A percentile compares a stretch with the other conserved stretches of the same genome.
phyloP scores from a whole-genome alignment of 2,329 filamentous ascomycete genomes.

The Raffaelea deltoideospora region DNA sequence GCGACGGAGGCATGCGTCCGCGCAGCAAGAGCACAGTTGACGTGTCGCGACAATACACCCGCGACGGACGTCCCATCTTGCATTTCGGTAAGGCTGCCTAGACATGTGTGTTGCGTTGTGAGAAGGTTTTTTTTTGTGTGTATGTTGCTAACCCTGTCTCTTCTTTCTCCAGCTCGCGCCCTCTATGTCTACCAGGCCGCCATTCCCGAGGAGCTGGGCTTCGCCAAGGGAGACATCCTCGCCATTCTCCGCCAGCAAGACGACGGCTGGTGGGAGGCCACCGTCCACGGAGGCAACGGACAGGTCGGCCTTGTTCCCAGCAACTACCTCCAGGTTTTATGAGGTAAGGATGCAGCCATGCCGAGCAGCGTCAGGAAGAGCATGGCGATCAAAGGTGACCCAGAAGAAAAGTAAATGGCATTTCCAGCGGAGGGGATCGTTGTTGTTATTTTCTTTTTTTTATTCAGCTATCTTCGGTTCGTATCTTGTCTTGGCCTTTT shows the following conservation, averaged over 20 bases:
- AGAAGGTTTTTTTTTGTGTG: too few relatives aligned
- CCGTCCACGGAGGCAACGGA: slow-evolving; percentile 57
- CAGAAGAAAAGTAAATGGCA: too few relatives aligned
- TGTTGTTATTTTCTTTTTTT: too few relatives aligned
- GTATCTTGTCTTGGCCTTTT: neutral
- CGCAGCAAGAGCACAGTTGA: slow-evolving; percentile 81
- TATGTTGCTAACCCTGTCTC: too few relatives aligned
- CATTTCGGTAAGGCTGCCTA: slow-evolving; percentile 97
- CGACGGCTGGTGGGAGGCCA: slow-evolving; percentile 99
- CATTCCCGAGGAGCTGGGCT: slow-evolving; percentile 88
- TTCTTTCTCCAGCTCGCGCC: slow-evolving; percentile 54
- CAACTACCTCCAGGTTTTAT: slow-evolving; percentile 47
- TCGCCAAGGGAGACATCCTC: slow-evolving; percentile 81
- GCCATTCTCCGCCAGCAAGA: slow-evolving; percentile 84
- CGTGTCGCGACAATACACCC: slow-evolving; percentile 63
- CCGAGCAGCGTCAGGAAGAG: too few relatives aligned
- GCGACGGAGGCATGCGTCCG: slow-evolving; percentile 28
- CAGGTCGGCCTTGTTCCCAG: slow-evolving; percentile 49
- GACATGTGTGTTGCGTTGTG: slow-evolving; percentile 21
- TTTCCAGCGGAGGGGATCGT: too few relatives aligned
- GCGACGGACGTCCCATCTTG: slow-evolving; percentile 73
- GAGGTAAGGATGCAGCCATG: too few relatives aligned
- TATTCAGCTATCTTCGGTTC: too few relatives aligned
- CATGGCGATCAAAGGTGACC: too few relatives aligned
- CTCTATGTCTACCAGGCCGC: slow-evolving; percentile 90